Conservation (phyloP, 2,329 filamentous ascomycete species). For the Colletotrichum endophyticum region DNA sequence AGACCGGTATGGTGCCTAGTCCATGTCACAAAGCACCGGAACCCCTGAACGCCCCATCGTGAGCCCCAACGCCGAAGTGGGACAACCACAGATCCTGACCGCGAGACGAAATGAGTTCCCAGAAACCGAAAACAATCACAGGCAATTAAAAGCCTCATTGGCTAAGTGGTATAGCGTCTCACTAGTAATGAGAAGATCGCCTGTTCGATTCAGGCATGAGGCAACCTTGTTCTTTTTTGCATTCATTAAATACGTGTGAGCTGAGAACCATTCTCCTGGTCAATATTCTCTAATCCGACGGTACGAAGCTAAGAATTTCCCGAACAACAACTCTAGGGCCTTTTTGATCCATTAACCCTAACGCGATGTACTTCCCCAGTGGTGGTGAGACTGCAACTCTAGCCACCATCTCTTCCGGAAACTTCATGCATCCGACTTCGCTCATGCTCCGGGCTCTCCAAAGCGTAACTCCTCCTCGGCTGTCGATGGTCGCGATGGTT, state of each 20-base stretch:
- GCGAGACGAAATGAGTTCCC: background rate
- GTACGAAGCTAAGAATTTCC: background rate
- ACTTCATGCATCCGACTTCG: background rate
- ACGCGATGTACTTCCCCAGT: background rate
- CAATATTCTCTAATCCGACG: background rate
- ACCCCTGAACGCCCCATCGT: too few relatives aligned
- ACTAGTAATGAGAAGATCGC: slow-evolving; percentile 10
- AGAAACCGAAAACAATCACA: fast-evolving
- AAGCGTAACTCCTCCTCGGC: background rate
- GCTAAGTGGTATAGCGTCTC: slow-evolving; percentile 5
- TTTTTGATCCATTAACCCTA: background rate
- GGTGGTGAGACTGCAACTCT: background rate
- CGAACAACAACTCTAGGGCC: background rate
- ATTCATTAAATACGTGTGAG: background rate
- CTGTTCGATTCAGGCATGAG: slow-evolving; percentile 7
- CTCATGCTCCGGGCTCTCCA: background rate
- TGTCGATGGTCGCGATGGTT: background rate
- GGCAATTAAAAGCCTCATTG: background rate
- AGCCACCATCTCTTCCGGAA: background rate
- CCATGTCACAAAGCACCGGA: too few relatives aligned
- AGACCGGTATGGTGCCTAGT: too few relatives aligned
- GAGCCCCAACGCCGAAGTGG: background rate
- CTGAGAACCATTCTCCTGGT: background rate
- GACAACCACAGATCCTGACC: background rate
- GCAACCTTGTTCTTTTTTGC: background rate